Percentiles rank a stretch among this genome's conserved stretches.
Evolutionary conservation across 345 rosid species (phyloP).

Genomic region (Dipteronia sinensis): DNA sequence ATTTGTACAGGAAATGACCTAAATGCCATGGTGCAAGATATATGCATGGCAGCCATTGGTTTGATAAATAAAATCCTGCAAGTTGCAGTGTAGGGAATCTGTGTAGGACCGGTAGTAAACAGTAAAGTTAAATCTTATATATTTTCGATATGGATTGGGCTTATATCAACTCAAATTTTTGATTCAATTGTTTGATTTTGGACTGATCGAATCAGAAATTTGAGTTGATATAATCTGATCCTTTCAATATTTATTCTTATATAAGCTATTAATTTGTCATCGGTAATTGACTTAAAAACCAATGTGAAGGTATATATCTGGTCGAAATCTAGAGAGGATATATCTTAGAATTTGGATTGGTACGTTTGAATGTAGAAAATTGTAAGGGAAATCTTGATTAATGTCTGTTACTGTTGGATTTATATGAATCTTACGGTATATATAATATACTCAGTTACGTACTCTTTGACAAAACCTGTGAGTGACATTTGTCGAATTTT

Average conservation of each 20-base stretch:
- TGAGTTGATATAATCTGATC: no score
- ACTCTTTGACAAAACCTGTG: background rate
- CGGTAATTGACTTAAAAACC: background rate
- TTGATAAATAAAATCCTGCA: background rate
- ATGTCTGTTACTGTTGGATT: conserved; percentile 17
- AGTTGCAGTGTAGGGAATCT: background rate
- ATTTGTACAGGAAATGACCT: background rate
- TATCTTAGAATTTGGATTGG: background rate
- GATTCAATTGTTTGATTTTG: no score
- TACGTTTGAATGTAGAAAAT: conserved; percentile 8
- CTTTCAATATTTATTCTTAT: background rate
- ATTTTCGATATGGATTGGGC: background rate
- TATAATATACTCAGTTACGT: background rate
- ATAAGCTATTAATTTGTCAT: background rate
- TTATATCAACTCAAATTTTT: no score
- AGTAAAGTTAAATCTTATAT: background rate
- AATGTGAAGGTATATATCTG: background rate
- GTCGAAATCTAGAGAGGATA: background rate
- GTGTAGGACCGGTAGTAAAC: background rate
- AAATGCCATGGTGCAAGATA: background rate
- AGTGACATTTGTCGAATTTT: background rate
- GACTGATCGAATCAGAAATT: no score
- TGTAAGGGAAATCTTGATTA: background rate
- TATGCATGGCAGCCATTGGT: conserved; percentile 13
- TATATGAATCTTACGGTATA: conserved; percentile 17